phyloP scores from a whole-genome alignment of 371 early-diverging fungal genomes.

The Mucor plumbeus region DNA sequence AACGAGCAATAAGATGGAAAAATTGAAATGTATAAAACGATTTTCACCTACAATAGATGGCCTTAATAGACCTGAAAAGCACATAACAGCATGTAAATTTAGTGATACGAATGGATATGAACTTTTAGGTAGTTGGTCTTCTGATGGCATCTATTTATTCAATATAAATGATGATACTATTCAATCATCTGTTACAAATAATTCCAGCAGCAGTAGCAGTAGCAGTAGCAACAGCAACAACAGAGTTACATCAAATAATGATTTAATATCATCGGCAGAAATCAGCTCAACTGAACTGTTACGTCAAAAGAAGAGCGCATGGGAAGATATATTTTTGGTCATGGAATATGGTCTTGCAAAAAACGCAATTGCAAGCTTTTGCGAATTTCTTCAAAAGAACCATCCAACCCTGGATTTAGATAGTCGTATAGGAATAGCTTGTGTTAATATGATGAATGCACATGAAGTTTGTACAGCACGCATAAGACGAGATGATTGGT shows the following conservation, averaged over 20 bases:
- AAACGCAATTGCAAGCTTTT: neutral
- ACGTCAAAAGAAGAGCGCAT: neutral
- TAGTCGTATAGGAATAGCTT: neutral
- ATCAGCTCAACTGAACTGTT: neutral
- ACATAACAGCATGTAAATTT: conserved; percentile 52
- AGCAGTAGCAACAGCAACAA: no score
- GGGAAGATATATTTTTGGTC: neutral
- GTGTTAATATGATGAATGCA: neutral
- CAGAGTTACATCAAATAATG: no score
- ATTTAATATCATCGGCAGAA: no score
- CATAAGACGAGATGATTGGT: neutral
- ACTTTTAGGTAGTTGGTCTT: conserved; percentile 69
- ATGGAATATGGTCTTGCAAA: neutral
- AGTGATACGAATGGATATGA: conserved; percentile 51
- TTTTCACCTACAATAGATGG: conserved; percentile 31
- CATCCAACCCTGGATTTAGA: neutral
- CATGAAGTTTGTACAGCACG: neutral
- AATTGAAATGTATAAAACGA: conserved; percentile 38
- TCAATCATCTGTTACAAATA: neutral
- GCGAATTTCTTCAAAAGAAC: neutral
- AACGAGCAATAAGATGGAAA: neutral
- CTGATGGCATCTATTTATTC: conserved; percentile 63
- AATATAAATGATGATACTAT: conserved; percentile 49
- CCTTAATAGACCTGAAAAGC: conserved; percentile 25
- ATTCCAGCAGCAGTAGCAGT: neutral